Base-by-base conservation (phyloP, 495 filamentous ascomycete species). In the Aspergillus panamensis region DNA sequence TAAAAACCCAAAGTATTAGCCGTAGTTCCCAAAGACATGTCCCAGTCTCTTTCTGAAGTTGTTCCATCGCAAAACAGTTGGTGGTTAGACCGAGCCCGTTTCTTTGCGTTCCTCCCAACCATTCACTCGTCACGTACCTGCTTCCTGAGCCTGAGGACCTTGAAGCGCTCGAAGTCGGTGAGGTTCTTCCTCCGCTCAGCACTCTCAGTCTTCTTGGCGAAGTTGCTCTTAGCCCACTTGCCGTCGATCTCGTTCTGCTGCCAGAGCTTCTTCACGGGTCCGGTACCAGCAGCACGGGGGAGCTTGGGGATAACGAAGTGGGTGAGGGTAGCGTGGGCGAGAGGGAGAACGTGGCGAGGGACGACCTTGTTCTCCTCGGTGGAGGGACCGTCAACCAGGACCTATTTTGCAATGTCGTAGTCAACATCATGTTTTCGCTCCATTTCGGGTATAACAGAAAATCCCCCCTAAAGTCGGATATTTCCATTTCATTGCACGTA, bases 111-210 rank as follows among this genome's bases (percentile, higher is more conserved):
- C 35, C 14, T n/a, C 14, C 35, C 14, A 53, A 30, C 53, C 31
- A 55, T 45, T 44, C 42, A 45, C 7, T 59, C 55, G 47, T 61
- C 52, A 80, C 84, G 61, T 78, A 87, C 84, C 89, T 97, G 92
- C 87, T 97, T 97, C 85, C 88, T 91, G 79, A 97, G 81, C 74
- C 91, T 83, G 84, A 97, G 82, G 65, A 97, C 92, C 87, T 97
- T 97, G 90, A 97, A 99, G 70, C 94, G 87, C 84, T 99, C 95
- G 74, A 99, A 97, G 82, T 99, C 95, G 80, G 84, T 93, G 61
- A 99, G 82, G 66, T 86, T 85, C 77, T 84, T 87, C 80, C 95
- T 87, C 82, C 90, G 91, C 80, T 90, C 84, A 65, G 81, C 80
- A 76, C 86, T 82, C 62, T 84, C 83, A 71, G 88, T 84, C 81